These are phyloP conservation scores for Starmerella apis DNA, from an alignment of 805 yeast species.

Conservation along the genomic window DNA sequence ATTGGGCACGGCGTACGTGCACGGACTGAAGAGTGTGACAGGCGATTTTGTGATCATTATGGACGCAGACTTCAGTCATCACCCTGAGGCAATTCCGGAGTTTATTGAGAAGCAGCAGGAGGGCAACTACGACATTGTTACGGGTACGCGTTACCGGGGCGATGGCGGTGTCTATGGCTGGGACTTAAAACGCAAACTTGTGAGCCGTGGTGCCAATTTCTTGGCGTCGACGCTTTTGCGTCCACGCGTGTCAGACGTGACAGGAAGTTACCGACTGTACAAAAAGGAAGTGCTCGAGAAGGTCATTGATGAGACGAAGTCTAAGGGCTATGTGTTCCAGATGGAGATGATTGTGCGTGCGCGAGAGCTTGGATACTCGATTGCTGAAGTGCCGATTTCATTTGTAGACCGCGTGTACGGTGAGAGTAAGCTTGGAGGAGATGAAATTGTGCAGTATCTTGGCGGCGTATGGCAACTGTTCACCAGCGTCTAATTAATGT, in stretches of 20 bases:
- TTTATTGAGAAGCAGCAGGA: constrained; percentile 52
- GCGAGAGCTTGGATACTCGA: constrained; percentile 56
- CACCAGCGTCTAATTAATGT: constrained; percentile 48
- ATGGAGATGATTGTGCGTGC: constrained; percentile 87
- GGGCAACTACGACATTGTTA: constrained; percentile 35
- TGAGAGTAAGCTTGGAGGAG: constrained; percentile 69
- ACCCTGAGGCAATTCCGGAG: constrained; percentile 65
- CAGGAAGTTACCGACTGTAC: constrained; percentile 68
- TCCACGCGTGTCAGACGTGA: constrained; percentile 62
- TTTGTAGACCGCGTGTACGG: constrained; percentile 74
- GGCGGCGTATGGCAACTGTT: constrained; percentile 68
- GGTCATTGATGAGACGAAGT: constrained; percentile 55
- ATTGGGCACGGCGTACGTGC: constrained; percentile 70
- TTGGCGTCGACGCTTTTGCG: constrained; percentile 60
- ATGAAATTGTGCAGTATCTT: constrained; percentile 65
- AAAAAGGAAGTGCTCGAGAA: constrained; percentile 57
- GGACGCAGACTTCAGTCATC: constrained; percentile 77
- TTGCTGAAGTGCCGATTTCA: constrained; percentile 69
- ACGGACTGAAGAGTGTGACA: constrained; percentile 58
- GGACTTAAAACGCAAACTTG: constrained; percentile 70
- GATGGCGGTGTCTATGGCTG: constrained; percentile 77
- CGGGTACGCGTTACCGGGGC: constrained; percentile 63
- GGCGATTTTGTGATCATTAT: constrained; percentile 69
- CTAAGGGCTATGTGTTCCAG: constrained; percentile 76
- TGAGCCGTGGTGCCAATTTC: constrained; percentile 71